phyloP scores from a whole-genome alignment of 2,329 filamentous ascomycete species.

The Sclerotinia sclerotiorum region DNA sequence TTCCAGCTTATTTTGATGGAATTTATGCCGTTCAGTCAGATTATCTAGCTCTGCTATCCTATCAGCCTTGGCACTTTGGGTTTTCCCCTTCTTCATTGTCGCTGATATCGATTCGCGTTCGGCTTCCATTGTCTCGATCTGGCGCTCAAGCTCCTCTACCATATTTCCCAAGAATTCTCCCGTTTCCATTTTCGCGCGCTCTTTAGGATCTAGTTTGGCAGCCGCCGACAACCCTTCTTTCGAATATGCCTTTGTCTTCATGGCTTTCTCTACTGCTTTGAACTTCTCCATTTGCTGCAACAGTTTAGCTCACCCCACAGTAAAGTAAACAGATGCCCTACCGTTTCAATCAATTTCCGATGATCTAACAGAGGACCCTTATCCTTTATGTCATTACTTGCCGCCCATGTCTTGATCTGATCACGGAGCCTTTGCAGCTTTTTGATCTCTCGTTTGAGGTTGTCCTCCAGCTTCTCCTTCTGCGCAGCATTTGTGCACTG shows the following conservation, averaged over 20 bases:
- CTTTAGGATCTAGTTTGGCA: constrained; percentile 93
- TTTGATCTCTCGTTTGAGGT: constrained; percentile 99
- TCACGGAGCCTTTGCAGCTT: constrained; percentile 96
- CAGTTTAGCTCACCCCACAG: constrained; percentile 33
- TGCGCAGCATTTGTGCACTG: constrained; percentile 89
- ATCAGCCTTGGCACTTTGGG: constrained; percentile 77
- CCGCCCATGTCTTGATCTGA: constrained; percentile 99
- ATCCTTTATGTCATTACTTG: constrained; percentile 99
- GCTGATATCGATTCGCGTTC: constrained; percentile 84
- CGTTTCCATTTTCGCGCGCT: constrained; percentile 88
- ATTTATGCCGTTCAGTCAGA: constrained; percentile 89
- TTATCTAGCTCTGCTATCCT: constrained; percentile 83
- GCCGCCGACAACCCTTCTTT: constrained; percentile 94
- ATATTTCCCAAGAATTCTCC: constrained; percentile 81
- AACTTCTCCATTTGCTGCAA: constrained; percentile 97
- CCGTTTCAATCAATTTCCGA: constrained; percentile 95
- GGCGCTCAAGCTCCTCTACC: constrained; percentile 90
- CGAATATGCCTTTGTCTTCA: constrained; percentile 99
- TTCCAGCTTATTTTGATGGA: constrained; percentile 92
- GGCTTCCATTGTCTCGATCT: constrained; percentile 90
- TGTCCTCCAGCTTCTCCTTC: constrained; percentile 97
- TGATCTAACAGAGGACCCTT: constrained; percentile 94
- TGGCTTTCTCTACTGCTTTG: constrained; percentile 99
- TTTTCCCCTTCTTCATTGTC: constrained; percentile 93
- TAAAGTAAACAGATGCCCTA: constrained; percentile 44